Percentiles rank a stretch among this genome's conserved stretches.
phyloP scores from a whole-genome alignment of 192 early-diverging fungal genomes.

The Coemansia sp. region DNA sequence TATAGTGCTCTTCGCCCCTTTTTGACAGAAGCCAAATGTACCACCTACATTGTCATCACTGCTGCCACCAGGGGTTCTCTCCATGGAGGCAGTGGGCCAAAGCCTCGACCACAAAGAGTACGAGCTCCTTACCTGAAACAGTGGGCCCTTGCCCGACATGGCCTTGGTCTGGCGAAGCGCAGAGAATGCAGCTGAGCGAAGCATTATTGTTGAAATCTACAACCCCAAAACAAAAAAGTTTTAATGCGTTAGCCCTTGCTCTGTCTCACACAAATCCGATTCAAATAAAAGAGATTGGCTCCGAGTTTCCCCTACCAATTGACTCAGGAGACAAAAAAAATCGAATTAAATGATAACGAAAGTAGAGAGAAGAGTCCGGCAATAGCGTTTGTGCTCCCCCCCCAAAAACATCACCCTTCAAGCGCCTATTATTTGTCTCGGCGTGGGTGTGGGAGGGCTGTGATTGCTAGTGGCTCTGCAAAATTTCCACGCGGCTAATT shows the following conservation, averaged over 20 bases:
- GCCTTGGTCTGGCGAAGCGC: conserved; percentile 34
- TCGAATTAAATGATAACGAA: background rate
- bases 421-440: background rate
- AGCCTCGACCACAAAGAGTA: conserved; percentile 33
- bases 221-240: background rate
- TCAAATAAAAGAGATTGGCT: background rate
- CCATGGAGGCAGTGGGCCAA: background rate
- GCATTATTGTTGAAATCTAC: conserved; percentile 19
- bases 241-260: background rate
- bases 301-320: background rate
- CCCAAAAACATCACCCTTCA: background rate
- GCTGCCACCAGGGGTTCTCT: background rate
- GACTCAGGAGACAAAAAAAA: background rate
- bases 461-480: background rate
- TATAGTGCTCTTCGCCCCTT: background rate
- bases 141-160: conserved; percentile 15
- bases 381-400: background rate
- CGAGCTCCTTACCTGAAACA: conserved; percentile 32
- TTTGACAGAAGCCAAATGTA: background rate
- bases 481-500: background rate
- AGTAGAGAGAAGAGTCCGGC: background rate
- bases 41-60: conserved; percentile 4
- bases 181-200: conserved; percentile 33
- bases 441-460: background rate
- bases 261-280: background rate